These are phyloP conservation scores for Tribonema minus DNA, from an alignment of 108 stramenopile species.

Conservation along the genomic window DNA sequence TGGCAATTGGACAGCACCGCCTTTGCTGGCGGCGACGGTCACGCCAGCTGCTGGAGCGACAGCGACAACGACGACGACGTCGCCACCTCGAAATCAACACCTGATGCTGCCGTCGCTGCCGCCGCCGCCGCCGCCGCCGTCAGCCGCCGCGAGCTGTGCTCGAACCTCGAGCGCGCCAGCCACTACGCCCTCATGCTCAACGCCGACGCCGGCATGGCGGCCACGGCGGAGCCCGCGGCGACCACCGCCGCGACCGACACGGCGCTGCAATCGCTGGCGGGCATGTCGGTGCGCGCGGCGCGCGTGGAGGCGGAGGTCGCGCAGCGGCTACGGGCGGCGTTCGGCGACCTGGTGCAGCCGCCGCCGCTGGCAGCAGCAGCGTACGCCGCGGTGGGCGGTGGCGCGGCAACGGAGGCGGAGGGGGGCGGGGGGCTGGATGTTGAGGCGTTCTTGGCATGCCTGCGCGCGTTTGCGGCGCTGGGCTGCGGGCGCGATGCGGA, in stretches of 20 bases:
- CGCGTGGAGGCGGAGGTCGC: slow-evolving; percentile 28
- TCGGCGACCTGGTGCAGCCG: slow-evolving; percentile 12
- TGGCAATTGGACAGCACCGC: no score
- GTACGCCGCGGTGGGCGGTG: not conserved
- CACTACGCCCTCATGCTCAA: slow-evolving; percentile 41
- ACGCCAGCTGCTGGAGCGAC: no score
- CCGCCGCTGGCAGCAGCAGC: not conserved
- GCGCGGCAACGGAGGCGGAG: not conserved
- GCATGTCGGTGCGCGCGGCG: slow-evolving; percentile 11
- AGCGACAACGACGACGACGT: no score
- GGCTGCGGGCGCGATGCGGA: slow-evolving; percentile 33
- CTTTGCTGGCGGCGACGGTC: no score
- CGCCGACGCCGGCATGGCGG: slow-evolving; percentile 8
- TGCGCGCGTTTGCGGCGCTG: slow-evolving; percentile 31
- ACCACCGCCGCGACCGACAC: not conserved
- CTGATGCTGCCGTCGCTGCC: not conserved
- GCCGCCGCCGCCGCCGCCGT: not conserved
- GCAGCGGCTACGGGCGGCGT: slow-evolving; percentile 25
- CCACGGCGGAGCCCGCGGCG: not conserved
- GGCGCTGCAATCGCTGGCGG: not conserved
- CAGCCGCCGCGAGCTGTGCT: not conserved
- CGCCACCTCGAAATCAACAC: not conserved
- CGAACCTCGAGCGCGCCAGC: slow-evolving; percentile 21
- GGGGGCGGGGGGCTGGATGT: not conserved
- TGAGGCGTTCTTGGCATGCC: slow-evolving; percentile 19